Conservation (phyloP, 73 alveolate species). For the Tetrahymena borealis region DNA sequence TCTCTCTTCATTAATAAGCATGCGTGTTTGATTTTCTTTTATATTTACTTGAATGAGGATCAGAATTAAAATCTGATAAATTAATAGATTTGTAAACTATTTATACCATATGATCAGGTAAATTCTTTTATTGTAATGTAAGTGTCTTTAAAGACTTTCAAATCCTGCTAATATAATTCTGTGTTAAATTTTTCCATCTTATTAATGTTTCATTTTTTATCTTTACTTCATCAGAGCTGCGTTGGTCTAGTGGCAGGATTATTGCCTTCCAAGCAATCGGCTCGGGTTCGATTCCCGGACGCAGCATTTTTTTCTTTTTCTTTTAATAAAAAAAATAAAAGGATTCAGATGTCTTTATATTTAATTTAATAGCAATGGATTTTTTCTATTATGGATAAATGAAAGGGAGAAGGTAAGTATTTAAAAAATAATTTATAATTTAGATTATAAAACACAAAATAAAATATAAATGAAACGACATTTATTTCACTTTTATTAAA, state of each 20-base stretch:
- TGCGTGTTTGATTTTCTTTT: neutral
- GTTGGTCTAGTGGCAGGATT: constrained; percentile 5
- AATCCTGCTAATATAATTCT: too few relatives aligned
- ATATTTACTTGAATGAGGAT: neutral
- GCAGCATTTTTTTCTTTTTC: neutral
- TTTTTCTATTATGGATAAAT: too few relatives aligned
- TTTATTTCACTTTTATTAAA: neutral
- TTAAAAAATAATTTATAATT: too few relatives aligned
- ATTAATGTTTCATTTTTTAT: neutral
- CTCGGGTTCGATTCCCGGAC: constrained; percentile 8
- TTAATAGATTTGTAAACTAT: neutral
- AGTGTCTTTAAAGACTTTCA: neutral
- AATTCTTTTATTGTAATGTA: neutral
- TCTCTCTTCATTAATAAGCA: neutral
- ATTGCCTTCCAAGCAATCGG: constrained; percentile 5
- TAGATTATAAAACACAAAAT: neutral
- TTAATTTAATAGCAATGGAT: too few relatives aligned
- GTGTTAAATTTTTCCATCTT: neutral
- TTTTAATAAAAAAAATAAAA: neutral
- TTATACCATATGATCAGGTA: neutral
- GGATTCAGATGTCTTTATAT: neutral
- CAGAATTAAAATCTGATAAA: neutral
- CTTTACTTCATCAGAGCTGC: neutral
- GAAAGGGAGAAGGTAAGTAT: too few relatives aligned
- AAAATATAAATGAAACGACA: neutral